Evolutionary conservation across 2,329 filamentous ascomycete genomes (phyloP), one percentile per base, ranked within the genome.

Genomic region (Diaporthe sp.): DNA sequence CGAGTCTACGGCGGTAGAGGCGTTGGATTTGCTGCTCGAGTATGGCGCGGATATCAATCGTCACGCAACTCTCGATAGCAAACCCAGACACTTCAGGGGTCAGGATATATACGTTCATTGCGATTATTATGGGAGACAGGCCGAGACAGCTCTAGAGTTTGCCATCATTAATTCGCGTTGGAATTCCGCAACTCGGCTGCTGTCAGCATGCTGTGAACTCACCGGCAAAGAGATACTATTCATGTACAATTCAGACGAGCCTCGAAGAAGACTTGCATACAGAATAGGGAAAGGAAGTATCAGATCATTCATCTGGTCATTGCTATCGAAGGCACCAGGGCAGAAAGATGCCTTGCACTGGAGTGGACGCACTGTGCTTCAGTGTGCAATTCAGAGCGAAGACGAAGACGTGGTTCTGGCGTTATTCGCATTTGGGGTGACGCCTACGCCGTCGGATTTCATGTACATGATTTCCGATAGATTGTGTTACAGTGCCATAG

Each of bases 401-500:
- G 2, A 56, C 10, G 19, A 56, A 22, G 19, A 35, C 1, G 17
- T 56, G 30, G 35, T 56, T 19, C 8, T 35, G 30, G 30, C 3
- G 2, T 17, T 56, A 5, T 35, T 56, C 17, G 19, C 3, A 35
- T 12, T 7, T 12, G 53, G 53, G 2, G 7, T 56, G 5, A 13
- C 2, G 22, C 9, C 27, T 5, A 12, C 9, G 9, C 30, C 53
- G 4, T 4, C 30, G 0, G 53, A 56, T 7, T 56, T 56, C 3
- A 3, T 56, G 4, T 9, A 3, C 53, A 56, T 56, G 30, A 4
- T 56, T 22, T 4, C 4, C 8, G 2, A n/a, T 4, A 22, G 27
- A 1, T 2, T 1, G 17, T 0, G 0, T 22, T 0, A 0, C 4
- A 56, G 7, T 2, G 0, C 19, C 27, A 2, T 3, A 6, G 19